Evolutionary conservation across 495 filamentous ascomycete species (phyloP), one percentile per base, ranked within the genome.

Genomic region (Penicillium flavigenum): DNA sequence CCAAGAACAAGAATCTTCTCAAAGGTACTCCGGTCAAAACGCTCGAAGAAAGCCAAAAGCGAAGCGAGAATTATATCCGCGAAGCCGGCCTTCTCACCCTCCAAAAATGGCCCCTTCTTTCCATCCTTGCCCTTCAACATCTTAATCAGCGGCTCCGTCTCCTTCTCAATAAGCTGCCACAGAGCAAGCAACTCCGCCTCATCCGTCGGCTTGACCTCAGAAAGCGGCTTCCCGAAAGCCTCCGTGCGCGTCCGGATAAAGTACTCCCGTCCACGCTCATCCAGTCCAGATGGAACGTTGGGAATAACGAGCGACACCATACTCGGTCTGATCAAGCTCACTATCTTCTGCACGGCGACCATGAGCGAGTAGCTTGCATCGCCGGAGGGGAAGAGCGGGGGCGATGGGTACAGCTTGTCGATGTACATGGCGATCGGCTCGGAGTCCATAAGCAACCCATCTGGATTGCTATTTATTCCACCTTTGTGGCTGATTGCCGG

Each of bases 391-490:
- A 73, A 72, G 22, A 75, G 55, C 9, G 71, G 57, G 1, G 38
- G 65, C 1, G 63, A 64, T 2, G 75, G 71, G 56, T 67, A 74
- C 0, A 60, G 32, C 27, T 67, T 68, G 54, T 78, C 73, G 4
- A 76, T 63, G 45, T 76, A 72, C 8, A 61, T 19, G 39, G 73
- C 63, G 42, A 77, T 76, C 1, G 75, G 65, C 8, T 73, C 56
- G 0, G 75, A 78, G 55, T 78, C 71, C 65, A 73, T 74, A 47
- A 78, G 54, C 12, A 66, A 61, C 20, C 67, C 67, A 24, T 67
- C 39, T 0, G 67, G 53, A 51, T 69, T 76, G 1, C 66, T 57
- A 0, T 49, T 56, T 19, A 73, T 47, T 1, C 65, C 65, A 4
- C 65, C 39, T 22, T 63, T 64, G 56, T 75, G 71, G 20, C 56